Evolutionary conservation across 108 stramenopile genomes (phyloP).

Genomic region (Nitzschia putrida): DNA sequence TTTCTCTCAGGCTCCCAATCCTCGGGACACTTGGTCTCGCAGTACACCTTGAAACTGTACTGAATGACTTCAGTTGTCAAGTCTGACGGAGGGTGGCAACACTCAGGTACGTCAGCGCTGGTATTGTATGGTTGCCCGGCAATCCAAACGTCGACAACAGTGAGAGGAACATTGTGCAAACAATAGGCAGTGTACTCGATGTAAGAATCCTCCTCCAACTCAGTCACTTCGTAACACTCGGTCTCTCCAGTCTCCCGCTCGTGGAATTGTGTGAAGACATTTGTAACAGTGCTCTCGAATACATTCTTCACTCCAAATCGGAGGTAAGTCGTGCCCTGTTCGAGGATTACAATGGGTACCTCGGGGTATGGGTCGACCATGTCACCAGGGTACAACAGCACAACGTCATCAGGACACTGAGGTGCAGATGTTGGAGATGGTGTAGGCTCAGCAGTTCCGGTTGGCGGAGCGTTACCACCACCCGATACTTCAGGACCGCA

Average conservation of each 20-base stretch:
- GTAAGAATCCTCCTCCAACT: conserved; percentile 12
- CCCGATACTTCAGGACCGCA: neutral
- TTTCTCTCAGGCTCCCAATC: conserved; percentile 8
- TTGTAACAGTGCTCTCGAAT: conserved; percentile 8
- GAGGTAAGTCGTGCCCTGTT: conserved; percentile 12
- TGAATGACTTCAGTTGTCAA: conserved; percentile 6
- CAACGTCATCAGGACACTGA: conserved; percentile 4
- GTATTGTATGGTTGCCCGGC: neutral
- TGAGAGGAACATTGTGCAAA: conserved; percentile 28
- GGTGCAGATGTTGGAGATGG: conserved; percentile 8
- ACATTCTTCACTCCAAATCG: conserved; percentile 17
- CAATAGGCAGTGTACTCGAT: conserved; percentile 22
- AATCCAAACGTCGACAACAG: conserved; percentile 34
- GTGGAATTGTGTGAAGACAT: conserved; percentile 19
- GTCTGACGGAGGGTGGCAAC: conserved; percentile 24
- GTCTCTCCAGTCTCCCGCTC: conserved; percentile 14
- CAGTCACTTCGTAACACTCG: conserved; percentile 14
- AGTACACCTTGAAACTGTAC: conserved; percentile 30
- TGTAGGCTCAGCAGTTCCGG: neutral
- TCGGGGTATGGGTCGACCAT: conserved; percentile 2
- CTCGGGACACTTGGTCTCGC: conserved; percentile 13
- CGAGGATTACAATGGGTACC: conserved; percentile 24
- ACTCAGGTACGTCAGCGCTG: conserved; percentile 28
- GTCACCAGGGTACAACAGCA: neutral
- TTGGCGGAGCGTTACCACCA: neutral